Percentiles rank a stretch among this genome's conserved stretches.
Evolutionary conservation across 2,329 filamentous ascomycete species (phyloP).

Genomic region (Rutstroemia sp.): DNA sequence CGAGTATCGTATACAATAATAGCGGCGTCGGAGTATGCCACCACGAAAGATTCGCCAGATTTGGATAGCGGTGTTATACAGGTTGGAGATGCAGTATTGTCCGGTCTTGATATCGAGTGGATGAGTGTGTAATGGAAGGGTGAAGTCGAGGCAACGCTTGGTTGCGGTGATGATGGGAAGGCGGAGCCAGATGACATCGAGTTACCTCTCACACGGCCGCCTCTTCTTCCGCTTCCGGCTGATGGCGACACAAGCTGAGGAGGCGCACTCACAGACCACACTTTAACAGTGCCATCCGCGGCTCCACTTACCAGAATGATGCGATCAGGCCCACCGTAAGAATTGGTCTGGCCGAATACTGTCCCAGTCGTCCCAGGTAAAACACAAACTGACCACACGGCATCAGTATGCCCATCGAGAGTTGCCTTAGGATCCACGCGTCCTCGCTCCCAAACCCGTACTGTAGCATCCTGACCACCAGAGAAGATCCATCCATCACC

Average conservation of each 20-base stretch:
- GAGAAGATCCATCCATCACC: constrained; percentile 99
- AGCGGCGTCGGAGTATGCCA: constrained; percentile 83
- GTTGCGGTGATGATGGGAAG: constrained; percentile 84
- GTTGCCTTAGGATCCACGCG: constrained; percentile 93
- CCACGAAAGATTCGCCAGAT: constrained; percentile 82
- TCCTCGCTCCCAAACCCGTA: constrained; percentile 92
- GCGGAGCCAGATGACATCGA: constrained; percentile 92
- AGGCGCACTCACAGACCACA: constrained; percentile 91
- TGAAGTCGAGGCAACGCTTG: constrained; percentile 74
- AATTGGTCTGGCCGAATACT: constrained; percentile 69
- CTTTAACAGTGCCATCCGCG: constrained; percentile 82
- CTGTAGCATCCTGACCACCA: constrained; percentile 85
- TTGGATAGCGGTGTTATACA: constrained; percentile 85
- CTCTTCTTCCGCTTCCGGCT: constrained; percentile 56
- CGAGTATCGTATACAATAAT: constrained; percentile 89
- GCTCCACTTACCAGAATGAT: constrained; percentile 87
- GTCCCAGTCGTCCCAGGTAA: constrained; percentile 75
- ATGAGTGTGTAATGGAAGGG: constrained; percentile 85
- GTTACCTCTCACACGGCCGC: constrained; percentile 76
- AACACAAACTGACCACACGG: constrained; percentile 92
- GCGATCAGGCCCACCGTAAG: constrained; percentile 74
- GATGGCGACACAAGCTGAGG: constrained; percentile 79
- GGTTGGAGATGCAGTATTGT: constrained; percentile 70
- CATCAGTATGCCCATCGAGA: constrained; percentile 88
- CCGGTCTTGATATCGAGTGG: constrained; percentile 70